A percentile compares a stretch with the other conserved stretches of the same genome.
Conservation (phyloP, 768 basidiomycete genomes). For the Kwoniella mangroviensis region DNA sequence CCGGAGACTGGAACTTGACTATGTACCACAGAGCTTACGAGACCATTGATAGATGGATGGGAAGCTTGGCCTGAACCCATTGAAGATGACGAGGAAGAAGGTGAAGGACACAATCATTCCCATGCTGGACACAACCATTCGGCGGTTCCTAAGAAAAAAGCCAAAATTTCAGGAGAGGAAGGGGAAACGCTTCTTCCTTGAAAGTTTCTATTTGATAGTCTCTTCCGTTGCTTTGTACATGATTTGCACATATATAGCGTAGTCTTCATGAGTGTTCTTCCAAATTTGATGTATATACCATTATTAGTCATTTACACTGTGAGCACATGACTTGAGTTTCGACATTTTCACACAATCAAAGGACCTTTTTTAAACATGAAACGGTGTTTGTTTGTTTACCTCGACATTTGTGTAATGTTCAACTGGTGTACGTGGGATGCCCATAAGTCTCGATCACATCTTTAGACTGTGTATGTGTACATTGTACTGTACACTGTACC, state of each 20-base stretch:
- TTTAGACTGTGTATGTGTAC: background rate
- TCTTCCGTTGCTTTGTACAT: no score
- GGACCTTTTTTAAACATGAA: background rate
- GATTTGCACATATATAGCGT: no score
- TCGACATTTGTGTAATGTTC: background rate
- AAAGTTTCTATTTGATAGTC: no score
- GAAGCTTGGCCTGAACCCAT: conserved; percentile 47
- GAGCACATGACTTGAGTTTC: no score
- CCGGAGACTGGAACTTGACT: background rate
- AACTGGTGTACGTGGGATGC: background rate
- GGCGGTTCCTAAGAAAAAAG: conserved; percentile 19
- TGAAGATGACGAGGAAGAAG: conserved; percentile 21
- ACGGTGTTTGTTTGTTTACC: background rate
- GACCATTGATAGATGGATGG: conserved; percentile 43
- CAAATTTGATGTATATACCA: no score
- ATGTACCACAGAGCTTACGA: background rate
- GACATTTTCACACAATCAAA: background rate
- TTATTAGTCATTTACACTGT: no score
- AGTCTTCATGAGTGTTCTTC: no score
- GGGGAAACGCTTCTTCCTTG: no score
- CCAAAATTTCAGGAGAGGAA: conserved; percentile 6
- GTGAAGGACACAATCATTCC: background rate
- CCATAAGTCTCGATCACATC: background rate
- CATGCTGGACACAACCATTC: conserved; percentile 24
- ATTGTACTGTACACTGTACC: background rate